Evolutionary conservation across 345 rosid species (phyloP).

Genomic region (Microcos paniculata): DNA sequence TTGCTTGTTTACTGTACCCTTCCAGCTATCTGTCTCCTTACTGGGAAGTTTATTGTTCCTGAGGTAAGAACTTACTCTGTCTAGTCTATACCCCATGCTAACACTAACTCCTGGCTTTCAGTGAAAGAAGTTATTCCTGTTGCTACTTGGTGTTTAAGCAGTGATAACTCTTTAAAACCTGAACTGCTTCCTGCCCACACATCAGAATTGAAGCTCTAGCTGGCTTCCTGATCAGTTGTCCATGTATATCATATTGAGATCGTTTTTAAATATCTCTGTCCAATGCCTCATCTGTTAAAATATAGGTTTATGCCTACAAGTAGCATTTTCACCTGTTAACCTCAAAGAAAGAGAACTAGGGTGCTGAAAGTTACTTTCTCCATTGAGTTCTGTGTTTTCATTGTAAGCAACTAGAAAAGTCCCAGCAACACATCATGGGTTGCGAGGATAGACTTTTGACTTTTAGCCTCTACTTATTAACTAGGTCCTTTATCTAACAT

Average conservation of each 20-base stretch:
- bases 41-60: constrained; percentile 93
- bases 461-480: background rate
- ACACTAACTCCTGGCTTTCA: background rate
- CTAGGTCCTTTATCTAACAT: background rate
- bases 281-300: background rate
- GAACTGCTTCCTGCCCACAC: background rate
- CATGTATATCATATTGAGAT: background rate
- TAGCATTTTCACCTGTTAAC: background rate
- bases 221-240: background rate
- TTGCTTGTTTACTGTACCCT: constrained; percentile 85
- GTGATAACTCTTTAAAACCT: background rate
- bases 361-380: background rate
- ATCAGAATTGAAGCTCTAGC: background rate
- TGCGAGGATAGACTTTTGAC: background rate
- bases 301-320: background rate
- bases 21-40: constrained; percentile 92
- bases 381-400: background rate
- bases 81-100: background rate
- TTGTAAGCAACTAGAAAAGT: background rate
- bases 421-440: background rate
- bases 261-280: background rate
- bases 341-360: background rate
- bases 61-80: constrained; percentile 51
- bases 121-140: background rate
- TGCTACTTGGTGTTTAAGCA: background rate